Evolutionary conservation across 1,139 yeast species (phyloP).

Genomic region (Candida sp.): DNA sequence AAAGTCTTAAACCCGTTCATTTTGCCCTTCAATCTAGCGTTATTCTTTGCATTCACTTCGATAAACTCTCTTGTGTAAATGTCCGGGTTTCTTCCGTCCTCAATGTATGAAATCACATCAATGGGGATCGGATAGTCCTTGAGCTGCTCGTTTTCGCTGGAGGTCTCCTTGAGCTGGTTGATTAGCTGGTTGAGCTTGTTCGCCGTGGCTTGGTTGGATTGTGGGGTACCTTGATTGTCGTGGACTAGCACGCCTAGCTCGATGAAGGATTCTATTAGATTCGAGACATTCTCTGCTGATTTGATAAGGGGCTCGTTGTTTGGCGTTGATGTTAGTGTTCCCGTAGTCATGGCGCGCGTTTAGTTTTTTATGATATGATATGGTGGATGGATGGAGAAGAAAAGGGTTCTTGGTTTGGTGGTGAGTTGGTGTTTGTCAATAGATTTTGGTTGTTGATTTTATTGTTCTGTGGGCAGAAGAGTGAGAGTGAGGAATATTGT

Average conservation of each 20-base stretch:
- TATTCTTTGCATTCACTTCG: slow-evolving; percentile 87
- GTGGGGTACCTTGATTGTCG: slow-evolving; percentile 85
- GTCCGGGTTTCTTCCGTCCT: slow-evolving; percentile 97
- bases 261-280: slow-evolving; percentile 81
- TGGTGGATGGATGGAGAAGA: neutral
- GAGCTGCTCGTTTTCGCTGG: slow-evolving; percentile 14
- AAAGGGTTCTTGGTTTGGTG: too few species aligned
- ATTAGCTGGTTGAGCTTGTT: slow-evolving; percentile 47
- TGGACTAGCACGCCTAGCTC: slow-evolving; percentile 92
- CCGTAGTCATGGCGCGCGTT: slow-evolving; percentile 31
- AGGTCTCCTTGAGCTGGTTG: slow-evolving; percentile 34
- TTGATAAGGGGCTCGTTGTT: slow-evolving; percentile 49
- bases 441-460: neutral
- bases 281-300: slow-evolving; percentile 65
- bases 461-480: neutral
- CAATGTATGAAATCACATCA: slow-evolving; percentile 84
- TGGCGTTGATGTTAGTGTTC: slow-evolving; percentile 13
- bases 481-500: neutral
- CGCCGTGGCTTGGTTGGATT: slow-evolving; percentile 47
- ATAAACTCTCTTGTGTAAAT: slow-evolving; percentile 96
- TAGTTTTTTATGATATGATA: neutral
- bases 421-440: neutral
- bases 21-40: slow-evolving; percentile 88
- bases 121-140: slow-evolving; percentile 62
- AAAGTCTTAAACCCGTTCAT: slow-evolving; percentile 62